Conservation (phyloP, 2,329 filamentous ascomycete genomes). For the Ascochyta pisi region DNA sequence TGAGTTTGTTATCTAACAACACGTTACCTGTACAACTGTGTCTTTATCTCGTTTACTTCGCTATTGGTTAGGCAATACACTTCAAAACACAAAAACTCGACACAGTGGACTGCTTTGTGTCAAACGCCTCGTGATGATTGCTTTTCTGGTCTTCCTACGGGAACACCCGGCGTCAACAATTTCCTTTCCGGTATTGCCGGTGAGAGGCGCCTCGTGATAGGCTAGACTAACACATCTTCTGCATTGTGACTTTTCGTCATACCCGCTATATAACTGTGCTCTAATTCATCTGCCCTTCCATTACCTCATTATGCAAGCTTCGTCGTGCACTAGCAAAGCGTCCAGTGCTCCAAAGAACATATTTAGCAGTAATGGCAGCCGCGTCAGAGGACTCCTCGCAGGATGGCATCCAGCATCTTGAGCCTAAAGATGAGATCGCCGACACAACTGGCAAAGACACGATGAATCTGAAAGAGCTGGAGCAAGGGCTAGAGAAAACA, state of each 20-base stretch:
- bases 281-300: background rate
- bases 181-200: conserved; percentile 4
- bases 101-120: no score
- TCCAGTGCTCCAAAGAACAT: background rate
- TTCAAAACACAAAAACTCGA: no score
- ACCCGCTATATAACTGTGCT: conserved; percentile 13
- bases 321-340: background rate
- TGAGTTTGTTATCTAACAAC: no score
- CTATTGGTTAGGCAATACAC: background rate
- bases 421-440: conserved; percentile 2
- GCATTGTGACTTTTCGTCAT: conserved; percentile 8
- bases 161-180: conserved; percentile 2
- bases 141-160: conserved; percentile 14
- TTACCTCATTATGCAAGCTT: background rate
- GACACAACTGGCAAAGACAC: background rate
- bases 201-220: background rate
- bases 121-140: background rate
- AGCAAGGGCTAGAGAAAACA: background rate
- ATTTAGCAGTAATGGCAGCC: background rate
- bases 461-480: conserved; percentile 1
- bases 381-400: conserved; percentile 2
- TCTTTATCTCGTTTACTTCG: background rate
- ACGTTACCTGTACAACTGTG: background rate
- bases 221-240: background rate
- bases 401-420: background rate